Evolutionary conservation across 1,139 yeast genomes (phyloP).

Genomic region (Kodamaea anthophila): DNA sequence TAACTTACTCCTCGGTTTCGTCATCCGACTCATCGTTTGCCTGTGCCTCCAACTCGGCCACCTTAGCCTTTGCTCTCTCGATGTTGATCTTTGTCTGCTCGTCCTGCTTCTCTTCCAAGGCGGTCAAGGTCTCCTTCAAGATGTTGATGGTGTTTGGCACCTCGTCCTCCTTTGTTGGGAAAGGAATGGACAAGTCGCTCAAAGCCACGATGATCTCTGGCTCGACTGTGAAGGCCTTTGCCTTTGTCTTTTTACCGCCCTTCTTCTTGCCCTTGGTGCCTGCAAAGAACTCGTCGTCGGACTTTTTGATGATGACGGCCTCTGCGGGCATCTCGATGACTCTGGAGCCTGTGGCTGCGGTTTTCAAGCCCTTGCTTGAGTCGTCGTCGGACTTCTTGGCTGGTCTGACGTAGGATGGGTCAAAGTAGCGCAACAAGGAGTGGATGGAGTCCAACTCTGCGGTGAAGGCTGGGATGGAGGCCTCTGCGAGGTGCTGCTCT

Average conservation of each 20-base stretch:
- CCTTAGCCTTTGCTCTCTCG: slow-evolving; percentile 68
- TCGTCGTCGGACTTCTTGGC: slow-evolving; percentile 28
- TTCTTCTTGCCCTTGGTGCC: slow-evolving; percentile 41
- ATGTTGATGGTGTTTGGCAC: slow-evolving; percentile 59
- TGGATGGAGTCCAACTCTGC: slow-evolving; percentile 70
- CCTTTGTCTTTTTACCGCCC: slow-evolving; percentile 39
- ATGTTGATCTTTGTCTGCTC: slow-evolving; percentile 74
- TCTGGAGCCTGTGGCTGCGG: slow-evolving; percentile 30
- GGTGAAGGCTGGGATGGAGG: slow-evolving; percentile 82
- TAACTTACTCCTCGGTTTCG: slow-evolving; percentile 14
- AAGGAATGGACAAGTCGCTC: slow-evolving; percentile 67
- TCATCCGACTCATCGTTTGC: slow-evolving; percentile 26
- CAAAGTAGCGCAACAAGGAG: slow-evolving; percentile 64
- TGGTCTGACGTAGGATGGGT: slow-evolving; percentile 71
- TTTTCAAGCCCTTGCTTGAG: slow-evolving; percentile 15
- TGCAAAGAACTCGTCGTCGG: slow-evolving; percentile 49
- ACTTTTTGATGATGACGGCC: slow-evolving; percentile 59
- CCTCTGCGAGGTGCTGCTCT: slow-evolving; percentile 57
- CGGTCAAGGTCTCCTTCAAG: slow-evolving; percentile 68
- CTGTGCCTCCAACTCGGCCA: slow-evolving; percentile 55
- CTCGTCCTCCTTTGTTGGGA: slow-evolving; percentile 77
- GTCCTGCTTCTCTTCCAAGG: slow-evolving; percentile 69
- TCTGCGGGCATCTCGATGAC: slow-evolving; percentile 57
- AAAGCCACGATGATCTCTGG: slow-evolving; percentile 76
- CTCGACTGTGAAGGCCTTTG: slow-evolving; percentile 60